Conservation (phyloP, 805 yeast genomes). For the Kluyveromyces siamensis region DNA sequence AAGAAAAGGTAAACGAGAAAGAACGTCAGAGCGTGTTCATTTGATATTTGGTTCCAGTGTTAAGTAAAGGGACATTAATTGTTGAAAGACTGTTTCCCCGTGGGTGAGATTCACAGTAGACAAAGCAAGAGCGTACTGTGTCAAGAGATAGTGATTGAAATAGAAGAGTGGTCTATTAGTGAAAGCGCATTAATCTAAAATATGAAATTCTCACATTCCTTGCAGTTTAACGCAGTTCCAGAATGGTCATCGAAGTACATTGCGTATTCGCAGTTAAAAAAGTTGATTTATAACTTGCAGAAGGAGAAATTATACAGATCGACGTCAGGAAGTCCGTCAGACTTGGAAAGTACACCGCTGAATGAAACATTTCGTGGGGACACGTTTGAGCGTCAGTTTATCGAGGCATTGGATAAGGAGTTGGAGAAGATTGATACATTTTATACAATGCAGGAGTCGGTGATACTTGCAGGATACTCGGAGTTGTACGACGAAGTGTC, state of each 20-base stretch:
- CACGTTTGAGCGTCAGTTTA: slow-evolving; percentile 53
- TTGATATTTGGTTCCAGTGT: too few species aligned
- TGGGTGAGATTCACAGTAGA: too few species aligned
- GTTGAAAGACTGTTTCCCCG: too few species aligned
- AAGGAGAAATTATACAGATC: slow-evolving; percentile 38
- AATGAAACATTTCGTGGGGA: slow-evolving; percentile 26
- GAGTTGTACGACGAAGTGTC: slow-evolving; percentile 53
- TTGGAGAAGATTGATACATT: slow-evolving; percentile 67
- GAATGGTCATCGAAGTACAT: slow-evolving; percentile 94
- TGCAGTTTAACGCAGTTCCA: slow-evolving; percentile 96
- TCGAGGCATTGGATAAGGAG: slow-evolving; percentile 69
- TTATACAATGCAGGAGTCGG: slow-evolving; percentile 54
- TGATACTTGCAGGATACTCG: slow-evolving; percentile 33
- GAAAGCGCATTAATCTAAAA: background rate
- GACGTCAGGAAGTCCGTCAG: slow-evolving; percentile 18
- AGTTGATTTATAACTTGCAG: slow-evolving; percentile 74
- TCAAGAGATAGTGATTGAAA: too few species aligned
- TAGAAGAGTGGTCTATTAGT: too few species aligned
- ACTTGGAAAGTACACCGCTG: slow-evolving; percentile 10
- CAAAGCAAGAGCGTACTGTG: too few species aligned
- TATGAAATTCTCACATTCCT: slow-evolving; percentile 92
- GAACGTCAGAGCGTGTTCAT: too few species aligned
- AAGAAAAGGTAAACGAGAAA: too few species aligned
- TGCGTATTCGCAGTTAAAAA: slow-evolving; percentile 81
- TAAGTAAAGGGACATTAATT: too few species aligned